These are phyloP conservation scores for Xylaria scruposa DNA, from an alignment of 495 filamentous ascomycete species.

Conservation along the genomic window DNA sequence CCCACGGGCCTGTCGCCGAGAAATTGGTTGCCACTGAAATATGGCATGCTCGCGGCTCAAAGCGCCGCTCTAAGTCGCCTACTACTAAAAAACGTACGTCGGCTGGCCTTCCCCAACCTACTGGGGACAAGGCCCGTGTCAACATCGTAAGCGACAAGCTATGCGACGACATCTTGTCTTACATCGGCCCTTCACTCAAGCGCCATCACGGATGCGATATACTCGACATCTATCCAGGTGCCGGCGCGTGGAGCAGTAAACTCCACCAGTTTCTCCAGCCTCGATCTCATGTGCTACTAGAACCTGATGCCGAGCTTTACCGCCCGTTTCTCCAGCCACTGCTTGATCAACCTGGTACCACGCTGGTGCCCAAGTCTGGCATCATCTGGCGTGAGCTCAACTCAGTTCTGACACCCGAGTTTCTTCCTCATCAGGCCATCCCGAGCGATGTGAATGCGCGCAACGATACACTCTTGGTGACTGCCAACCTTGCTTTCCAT, in stretches of 20 bases:
- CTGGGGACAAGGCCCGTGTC: conserved; percentile 43
- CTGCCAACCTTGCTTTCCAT: conserved; percentile 61
- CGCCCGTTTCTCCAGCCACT: conserved; percentile 66
- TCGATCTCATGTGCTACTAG: conserved; percentile 79
- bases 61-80: not conserved
- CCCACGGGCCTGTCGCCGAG: conserved; percentile 29
- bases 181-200: conserved; percentile 56
- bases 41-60: conserved; percentile 19
- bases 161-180: conserved; percentile 55
- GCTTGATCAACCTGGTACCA: conserved; percentile 61
- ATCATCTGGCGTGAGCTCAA: conserved; percentile 57
- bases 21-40: conserved; percentile 28
- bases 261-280: conserved; percentile 77
- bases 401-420: conserved; percentile 51
- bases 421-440: conserved; percentile 58
- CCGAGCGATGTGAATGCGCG: conserved; percentile 42
- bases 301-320: conserved; percentile 63
- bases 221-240: conserved; percentile 83
- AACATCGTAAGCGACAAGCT: conserved; percentile 65
- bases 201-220: conserved; percentile 75
- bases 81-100: conserved; percentile 1
- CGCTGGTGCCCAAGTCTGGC: conserved; percentile 56
- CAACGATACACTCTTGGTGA: conserved; percentile 72
- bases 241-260: conserved; percentile 75
- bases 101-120: not conserved